Percentiles rank a stretch among this genome's conserved stretches.
Evolutionary conservation across 1,139 yeast genomes (phyloP).

Genomic region (Pichia terricola): DNA sequence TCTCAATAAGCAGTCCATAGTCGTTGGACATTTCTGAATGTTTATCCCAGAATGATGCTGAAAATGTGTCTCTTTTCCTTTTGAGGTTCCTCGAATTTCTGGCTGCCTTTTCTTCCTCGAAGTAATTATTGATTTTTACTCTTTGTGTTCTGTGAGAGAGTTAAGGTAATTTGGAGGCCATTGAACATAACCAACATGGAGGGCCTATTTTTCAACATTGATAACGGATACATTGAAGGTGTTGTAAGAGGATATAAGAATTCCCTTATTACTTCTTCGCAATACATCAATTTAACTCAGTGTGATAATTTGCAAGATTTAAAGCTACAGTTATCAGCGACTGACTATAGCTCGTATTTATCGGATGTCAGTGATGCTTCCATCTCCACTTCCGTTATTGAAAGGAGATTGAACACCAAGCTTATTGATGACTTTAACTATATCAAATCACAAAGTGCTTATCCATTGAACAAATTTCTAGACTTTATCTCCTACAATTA

Average conservation of each 20-base stretch:
- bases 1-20: no score
- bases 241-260: constrained; percentile 89
- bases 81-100: no score
- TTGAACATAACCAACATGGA: constrained; percentile 45
- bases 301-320: constrained; percentile 93
- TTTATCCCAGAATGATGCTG: no score
- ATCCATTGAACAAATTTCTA: constrained; percentile 70
- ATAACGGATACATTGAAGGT: constrained; percentile 87
- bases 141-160: no score
- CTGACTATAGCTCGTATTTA: constrained; percentile 89
- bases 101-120: no score
- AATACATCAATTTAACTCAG: constrained; percentile 86
- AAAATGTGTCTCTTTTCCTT: no score
- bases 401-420: constrained; percentile 66
- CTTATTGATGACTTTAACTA: constrained; percentile 79
- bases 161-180: no score
- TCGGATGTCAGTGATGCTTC: constrained; percentile 68
- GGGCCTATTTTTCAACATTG: constrained; percentile 78
- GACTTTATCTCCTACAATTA: constrained; percentile 91
- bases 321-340: constrained; percentile 85
- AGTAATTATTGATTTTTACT: no score
- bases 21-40: no score
- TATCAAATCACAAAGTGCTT: constrained; percentile 74
- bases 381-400: constrained; percentile 73
- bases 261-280: constrained; percentile 67